Percentiles rank a stretch among this genome's conserved stretches.
Conservation (phyloP, 192 early-diverging fungal genomes). For the Podila epigama region DNA sequence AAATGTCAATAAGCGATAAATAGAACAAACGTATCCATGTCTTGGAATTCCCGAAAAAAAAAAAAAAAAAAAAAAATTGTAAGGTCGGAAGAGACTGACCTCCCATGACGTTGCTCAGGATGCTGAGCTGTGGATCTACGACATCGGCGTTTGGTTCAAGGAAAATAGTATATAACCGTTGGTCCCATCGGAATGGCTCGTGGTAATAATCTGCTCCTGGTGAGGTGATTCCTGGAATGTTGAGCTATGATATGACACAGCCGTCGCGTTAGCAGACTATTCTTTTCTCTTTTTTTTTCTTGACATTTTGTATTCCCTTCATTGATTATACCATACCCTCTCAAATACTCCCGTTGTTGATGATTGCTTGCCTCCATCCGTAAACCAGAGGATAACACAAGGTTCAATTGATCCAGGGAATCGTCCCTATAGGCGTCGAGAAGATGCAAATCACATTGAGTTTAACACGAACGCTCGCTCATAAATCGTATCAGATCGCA, state of each 20-base stretch:
- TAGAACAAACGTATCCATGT: background rate
- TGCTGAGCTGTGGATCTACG: constrained; percentile 62
- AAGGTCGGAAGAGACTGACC: constrained; percentile 26
- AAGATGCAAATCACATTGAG: no score
- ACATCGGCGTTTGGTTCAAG: constrained; percentile 57
- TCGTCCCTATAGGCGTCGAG: constrained; percentile 56
- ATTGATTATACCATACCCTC: constrained; percentile 16
- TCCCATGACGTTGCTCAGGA: constrained; percentile 77
- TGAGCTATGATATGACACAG: constrained; percentile 64
- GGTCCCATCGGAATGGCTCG: constrained; percentile 90
- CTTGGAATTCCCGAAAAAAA: no score
- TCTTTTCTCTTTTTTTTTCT: background rate
- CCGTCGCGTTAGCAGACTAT: background rate
- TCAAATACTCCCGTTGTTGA: constrained; percentile 51
- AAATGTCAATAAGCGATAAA: background rate
- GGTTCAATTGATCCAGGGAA: constrained; percentile 71
- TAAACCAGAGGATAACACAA: constrained; percentile 80
- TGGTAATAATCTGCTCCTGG: constrained; percentile 72
- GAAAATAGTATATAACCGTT: constrained; percentile 72
- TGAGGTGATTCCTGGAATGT: constrained; percentile 67
- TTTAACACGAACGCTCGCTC: no score
- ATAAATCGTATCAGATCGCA: no score
- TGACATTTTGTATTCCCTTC: background rate
- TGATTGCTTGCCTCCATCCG: constrained; percentile 72
- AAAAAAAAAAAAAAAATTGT: no score